A percentile compares a stretch with the other conserved stretches of the same genome.
Conservation (phyloP, 192 early-diverging fungal genomes). For the Chytriomyces confervae region DNA sequence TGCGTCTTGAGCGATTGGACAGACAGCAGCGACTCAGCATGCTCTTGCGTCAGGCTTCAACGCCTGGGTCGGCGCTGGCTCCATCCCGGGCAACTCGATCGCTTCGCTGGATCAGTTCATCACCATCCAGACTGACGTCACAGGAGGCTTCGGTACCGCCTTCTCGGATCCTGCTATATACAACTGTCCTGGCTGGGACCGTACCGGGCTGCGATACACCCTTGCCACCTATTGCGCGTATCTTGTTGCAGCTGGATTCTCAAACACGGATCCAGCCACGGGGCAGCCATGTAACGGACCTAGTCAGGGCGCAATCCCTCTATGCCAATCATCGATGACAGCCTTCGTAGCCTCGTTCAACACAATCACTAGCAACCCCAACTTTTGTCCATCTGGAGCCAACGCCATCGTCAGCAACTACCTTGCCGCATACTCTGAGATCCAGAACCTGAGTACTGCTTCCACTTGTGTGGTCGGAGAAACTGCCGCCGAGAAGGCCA, state of each 20-base stretch:
- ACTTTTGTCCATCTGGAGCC: slow-evolving; percentile 16
- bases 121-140: not conserved
- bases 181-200: slow-evolving; percentile 10
- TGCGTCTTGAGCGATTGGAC: not conserved
- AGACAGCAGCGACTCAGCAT: not conserved
- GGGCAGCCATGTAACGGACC: slow-evolving; percentile 16
- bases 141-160: not conserved
- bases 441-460: not conserved
- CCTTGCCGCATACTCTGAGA: not conserved
- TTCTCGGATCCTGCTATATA: not conserved
- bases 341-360: not conserved
- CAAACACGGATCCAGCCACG: slow-evolving; percentile 6
- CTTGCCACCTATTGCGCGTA: not conserved
- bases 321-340: slow-evolving; percentile 4
- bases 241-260: not conserved
- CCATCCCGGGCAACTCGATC: not conserved
- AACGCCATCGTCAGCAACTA: not conserved
- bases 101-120: slow-evolving; percentile 11
- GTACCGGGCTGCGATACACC: slow-evolving; percentile 25
- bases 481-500: slow-evolving; percentile 2
- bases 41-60: not conserved
- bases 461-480: slow-evolving; percentile 15
- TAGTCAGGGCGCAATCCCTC: not conserved
- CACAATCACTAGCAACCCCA: not conserved
- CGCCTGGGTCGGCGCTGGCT: slow-evolving; percentile 4